Evolutionary conservation across 129 eudicot genomes (phyloP), one percentile per base, ranked within the genome.

Genomic region (sunflower (Helianthus annuus)): DNA sequence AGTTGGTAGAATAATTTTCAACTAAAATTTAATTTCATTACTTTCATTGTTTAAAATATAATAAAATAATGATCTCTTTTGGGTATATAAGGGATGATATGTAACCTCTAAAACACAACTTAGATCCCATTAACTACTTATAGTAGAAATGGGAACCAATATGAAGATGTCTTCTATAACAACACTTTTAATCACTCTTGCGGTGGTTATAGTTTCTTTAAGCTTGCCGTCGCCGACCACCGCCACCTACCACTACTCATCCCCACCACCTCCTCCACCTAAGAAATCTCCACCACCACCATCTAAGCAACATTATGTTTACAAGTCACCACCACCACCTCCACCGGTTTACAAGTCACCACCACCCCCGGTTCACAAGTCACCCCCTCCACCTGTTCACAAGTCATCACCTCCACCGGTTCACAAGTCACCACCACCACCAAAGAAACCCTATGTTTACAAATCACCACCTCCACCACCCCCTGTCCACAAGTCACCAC

Each of bases 211-310:
- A 0, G 67, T 80, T 17, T 81, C 88, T 64, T 53, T 80, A 29
- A 46, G 76, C 66, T 69, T 86, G 46, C 78, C 90, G 2, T 79
- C 75, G 2, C 8, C n/a, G 27, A 74, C 85, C 67, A 69, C 57
- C 15, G 90, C 87, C 7, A 13, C 78, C 27, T 83, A 76, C 77
- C 38, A 29, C 4, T 79, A 85, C 73, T 73, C 83, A 8, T 79
- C 84, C 38, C 87, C 87, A 12, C 87, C 84, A 66, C 87, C 83
- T 3, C 83, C 83, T 6, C 74, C 82, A 14, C 80, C 76, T 2
- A 73, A 72, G 36, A 77, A 70, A 7, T 78, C 77, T 0, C 77
- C 77, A 16, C 85, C 72, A 2, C 71, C 71, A 39, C 45, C 45
- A 19, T 0, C 22, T 7, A 40, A 64, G 9, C 9, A 64, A 15